These are phyloP conservation scores for Candida sakaeoensis DNA, from an alignment of 805 yeast genomes.

Conservation along the genomic window DNA sequence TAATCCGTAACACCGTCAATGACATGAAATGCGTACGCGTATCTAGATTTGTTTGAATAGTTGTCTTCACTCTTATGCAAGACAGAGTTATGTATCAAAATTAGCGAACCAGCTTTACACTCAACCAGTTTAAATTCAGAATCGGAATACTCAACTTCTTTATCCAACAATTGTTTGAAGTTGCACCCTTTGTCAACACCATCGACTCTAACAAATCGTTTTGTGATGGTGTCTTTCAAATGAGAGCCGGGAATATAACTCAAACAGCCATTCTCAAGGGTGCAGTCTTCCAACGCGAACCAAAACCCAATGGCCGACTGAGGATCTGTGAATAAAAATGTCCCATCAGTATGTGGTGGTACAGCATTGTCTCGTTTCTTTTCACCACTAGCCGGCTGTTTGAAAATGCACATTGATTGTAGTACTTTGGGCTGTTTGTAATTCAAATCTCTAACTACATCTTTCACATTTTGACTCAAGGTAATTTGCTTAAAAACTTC, in stretches of 20 bases:
- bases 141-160: conserved; percentile 30
- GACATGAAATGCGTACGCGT: conserved; percentile 76
- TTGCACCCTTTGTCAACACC: conserved; percentile 53
- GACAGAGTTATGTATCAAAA: conserved; percentile 68
- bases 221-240: conserved; percentile 13
- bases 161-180: conserved; percentile 27
- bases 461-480: conserved; percentile 45
- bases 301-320: conserved; percentile 73
- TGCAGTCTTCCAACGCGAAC: conserved; percentile 78
- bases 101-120: conserved; percentile 70
- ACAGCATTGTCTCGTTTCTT: conserved; percentile 49
- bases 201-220: conserved; percentile 61
- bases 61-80: conserved; percentile 70
- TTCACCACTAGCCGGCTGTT: conserved; percentile 55
- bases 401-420: conserved; percentile 77
- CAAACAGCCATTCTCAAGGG: conserved; percentile 67
- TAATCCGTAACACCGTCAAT: conserved; percentile 64
- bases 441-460: conserved; percentile 49
- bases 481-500: conserved; percentile 49
- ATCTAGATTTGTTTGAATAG: conserved; percentile 52
- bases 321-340: conserved; percentile 69
- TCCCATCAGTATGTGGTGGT: conserved; percentile 75
- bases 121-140: conserved; percentile 43
- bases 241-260: conserved; percentile 31
- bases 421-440: conserved; percentile 66